Base-by-base conservation (phyloP, 2,329 filamentous ascomycete genomes). In the Fusarium sambucinum region DNA sequence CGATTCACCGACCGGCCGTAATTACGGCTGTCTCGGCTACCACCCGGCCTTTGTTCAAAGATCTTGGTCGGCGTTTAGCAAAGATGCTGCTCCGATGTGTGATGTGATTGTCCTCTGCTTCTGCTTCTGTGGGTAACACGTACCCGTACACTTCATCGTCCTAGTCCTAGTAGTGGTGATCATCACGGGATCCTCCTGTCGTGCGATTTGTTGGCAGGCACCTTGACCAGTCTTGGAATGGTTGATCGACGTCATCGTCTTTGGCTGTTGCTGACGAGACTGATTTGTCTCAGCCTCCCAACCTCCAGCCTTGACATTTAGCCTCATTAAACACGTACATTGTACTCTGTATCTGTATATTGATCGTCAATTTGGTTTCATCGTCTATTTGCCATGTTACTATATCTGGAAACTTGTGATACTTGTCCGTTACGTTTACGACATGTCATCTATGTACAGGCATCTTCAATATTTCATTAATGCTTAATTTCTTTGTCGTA, bases 11-110 rank as follows among this genome's bases (percentile, higher is more conserved):
- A 69, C 62, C 66, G 57, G 59, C 63, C 70, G 61, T 70, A 73
- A 72, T 74, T 74, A 73, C 72, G 72, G 70, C 48, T 63, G 27
- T 51, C 40, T 73, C 71, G 71, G 71, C 64, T 56, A 59, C 67
- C 55, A 59, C 46, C 55, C 53, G 51, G 44, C 19, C 17, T 51
- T 51, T 51, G 33, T 38, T 21, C n/a, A 38, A 38, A 38, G 35
- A 38, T 38, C n/a, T 19, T 38, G 35, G 47, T 40, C 47, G 64
- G 48, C 32, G 42, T 55, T 69, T 57, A 59, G 19, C 50, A 56
- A 63, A 67, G 53, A 66, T 63, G 38, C 35, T 37, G 27, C 30
- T 46, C 59, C 57, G 47, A 62, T 62, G 33, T 42, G 37, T 42
- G 37, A 25, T 41, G 33, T 50, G 27, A 33, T 52, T 55, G 1